Evolutionary conservation across 2,329 filamentous ascomycete genomes (phyloP).

Genomic region (Dactylellina haptotyla): DNA sequence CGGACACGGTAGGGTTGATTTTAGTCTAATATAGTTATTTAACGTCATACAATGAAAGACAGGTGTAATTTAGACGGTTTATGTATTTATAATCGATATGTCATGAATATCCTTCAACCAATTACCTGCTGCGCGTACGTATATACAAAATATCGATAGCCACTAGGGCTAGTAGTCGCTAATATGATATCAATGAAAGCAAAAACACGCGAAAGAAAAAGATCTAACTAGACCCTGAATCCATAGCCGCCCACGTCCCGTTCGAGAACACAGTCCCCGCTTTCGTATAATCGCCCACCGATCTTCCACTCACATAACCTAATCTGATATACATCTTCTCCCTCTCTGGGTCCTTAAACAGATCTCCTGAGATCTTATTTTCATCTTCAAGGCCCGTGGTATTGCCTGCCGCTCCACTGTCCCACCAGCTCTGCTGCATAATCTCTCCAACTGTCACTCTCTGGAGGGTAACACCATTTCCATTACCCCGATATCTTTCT

Average conservation of each 20-base stretch:
- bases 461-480: constrained; percentile 8
- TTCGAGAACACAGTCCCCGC: constrained; percentile 47
- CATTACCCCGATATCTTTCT: constrained; percentile 73
- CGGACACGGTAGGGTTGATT: constrained; percentile 45
- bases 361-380: background rate
- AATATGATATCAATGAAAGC: background rate
- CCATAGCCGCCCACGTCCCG: constrained; percentile 43
- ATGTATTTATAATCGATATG: background rate
- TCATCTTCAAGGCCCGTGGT: background rate
- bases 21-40: constrained; percentile 20
- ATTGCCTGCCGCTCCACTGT: constrained; percentile 12
- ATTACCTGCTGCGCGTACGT: background rate
- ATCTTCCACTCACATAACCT: constrained; percentile 35
- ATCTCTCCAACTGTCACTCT: constrained; percentile 29
- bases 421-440: constrained; percentile 37
- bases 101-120: background rate
- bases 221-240: constrained; percentile 36
- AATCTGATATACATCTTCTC: constrained; percentile 52
- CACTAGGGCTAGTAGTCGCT: background rate
- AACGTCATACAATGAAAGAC: background rate
- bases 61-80: constrained; percentile 6
- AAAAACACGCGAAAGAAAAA: background rate
- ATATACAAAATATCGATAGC: background rate
- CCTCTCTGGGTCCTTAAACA: constrained; percentile 25
- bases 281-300: constrained; percentile 42